These are phyloP conservation scores for Casuarina cunninghamiana DNA, from an alignment of 306 rosid genomes.

Conservation along the genomic window DNA sequence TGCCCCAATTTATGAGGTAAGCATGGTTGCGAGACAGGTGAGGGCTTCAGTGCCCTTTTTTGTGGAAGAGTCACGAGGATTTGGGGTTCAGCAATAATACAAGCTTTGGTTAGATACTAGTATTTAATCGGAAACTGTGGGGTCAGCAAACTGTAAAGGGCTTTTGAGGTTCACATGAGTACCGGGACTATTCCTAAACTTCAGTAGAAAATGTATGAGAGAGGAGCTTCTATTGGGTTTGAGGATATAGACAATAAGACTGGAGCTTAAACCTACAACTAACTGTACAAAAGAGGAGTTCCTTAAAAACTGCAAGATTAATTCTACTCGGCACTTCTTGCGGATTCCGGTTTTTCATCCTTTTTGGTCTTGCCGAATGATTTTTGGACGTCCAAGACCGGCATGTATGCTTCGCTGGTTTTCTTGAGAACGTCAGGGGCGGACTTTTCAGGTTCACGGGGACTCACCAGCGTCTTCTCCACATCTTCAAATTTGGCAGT, in stretches of 20 bases:
- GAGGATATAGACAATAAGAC: not conserved
- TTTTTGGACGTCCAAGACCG: slow-evolving; percentile 52
- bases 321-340: slow-evolving; percentile 42
- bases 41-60: too few relatives aligned
- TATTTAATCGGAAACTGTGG: too few relatives aligned
- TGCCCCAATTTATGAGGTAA: too few relatives aligned
- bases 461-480: slow-evolving; percentile 69
- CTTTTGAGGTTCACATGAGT: too few relatives aligned
- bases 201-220: not conserved
- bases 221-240: not conserved
- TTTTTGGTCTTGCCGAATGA: slow-evolving; percentile 54
- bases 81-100: too few relatives aligned
- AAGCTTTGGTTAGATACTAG: too few relatives aligned
- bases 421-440: slow-evolving; percentile 41
- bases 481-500: slow-evolving; percentile 69
- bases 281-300: slow-evolving; percentile 12
- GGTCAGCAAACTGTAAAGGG: not conserved
- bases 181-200: not conserved
- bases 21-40: too few relatives aligned
- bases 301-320: not conserved
- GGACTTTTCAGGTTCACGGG: slow-evolving; percentile 58
- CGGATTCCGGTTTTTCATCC: slow-evolving; percentile 50
- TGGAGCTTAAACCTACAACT: slow-evolving; percentile 18
- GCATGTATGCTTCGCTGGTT: slow-evolving; percentile 54
- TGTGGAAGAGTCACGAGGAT: too few relatives aligned